These are phyloP conservation scores for Umbelopsis sp. DNA, from an alignment of 371 early-diverging fungal species.

Conservation along the genomic window DNA sequence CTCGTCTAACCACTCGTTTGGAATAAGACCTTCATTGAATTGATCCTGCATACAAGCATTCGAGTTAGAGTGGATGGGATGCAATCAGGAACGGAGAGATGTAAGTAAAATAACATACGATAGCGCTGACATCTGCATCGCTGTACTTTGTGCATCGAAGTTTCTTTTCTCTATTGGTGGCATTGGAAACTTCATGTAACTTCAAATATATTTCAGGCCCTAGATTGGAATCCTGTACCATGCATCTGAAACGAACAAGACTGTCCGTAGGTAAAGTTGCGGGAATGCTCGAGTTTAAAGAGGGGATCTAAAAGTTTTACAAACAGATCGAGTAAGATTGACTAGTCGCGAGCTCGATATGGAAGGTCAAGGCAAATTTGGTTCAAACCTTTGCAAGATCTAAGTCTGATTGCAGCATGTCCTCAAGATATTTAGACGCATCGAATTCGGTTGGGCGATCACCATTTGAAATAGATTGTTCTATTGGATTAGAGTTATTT, in stretches of 20 bases:
- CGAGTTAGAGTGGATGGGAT: no score
- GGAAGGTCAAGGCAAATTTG: background rate
- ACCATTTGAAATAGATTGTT: background rate
- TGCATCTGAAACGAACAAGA: conserved; percentile 66
- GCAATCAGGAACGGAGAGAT: background rate
- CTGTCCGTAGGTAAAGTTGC: conserved; percentile 46
- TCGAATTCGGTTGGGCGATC: background rate
- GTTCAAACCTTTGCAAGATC: background rate
- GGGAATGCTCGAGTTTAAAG: conserved; percentile 46
- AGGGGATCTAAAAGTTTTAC: conserved; percentile 45
- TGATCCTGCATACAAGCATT: background rate
- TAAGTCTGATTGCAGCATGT: background rate
- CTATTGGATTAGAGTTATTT: background rate
- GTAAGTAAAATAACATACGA: conserved; percentile 23
- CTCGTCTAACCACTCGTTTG: conserved; percentile 42
- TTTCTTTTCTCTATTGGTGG: conserved; percentile 24
- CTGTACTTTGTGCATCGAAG: conserved; percentile 42
- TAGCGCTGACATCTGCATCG: conserved; percentile 37
- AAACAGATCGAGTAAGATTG: no score
- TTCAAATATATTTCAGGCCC: conserved; percentile 64
- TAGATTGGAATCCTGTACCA: conserved; percentile 71
- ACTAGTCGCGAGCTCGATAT: background rate
- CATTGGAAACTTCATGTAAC: conserved; percentile 39
- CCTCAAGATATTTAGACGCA: background rate
- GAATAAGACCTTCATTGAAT: conserved; percentile 22